Conservation (phyloP, 2,329 filamentous ascomycete species). For the Sphaceloma murrayae region DNA sequence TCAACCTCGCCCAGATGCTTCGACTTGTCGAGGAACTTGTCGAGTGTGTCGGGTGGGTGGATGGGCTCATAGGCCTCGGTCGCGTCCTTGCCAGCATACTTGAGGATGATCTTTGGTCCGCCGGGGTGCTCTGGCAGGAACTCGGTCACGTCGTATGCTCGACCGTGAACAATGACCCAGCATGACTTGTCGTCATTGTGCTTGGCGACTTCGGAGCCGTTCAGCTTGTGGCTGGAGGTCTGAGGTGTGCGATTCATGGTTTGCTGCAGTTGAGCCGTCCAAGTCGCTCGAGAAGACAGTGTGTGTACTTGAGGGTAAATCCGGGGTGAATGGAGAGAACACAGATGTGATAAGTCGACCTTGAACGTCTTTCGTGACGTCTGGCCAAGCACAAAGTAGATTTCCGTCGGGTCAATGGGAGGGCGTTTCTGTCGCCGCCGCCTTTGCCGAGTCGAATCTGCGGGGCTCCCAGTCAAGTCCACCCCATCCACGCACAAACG, state of each 20-base stretch:
- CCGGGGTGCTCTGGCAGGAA: constrained; percentile 87
- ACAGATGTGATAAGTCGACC: neutral
- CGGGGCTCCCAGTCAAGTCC: too few relatives aligned
- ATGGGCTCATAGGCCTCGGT: constrained; percentile 89
- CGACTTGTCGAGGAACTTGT: constrained; percentile 67
- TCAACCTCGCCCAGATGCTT: constrained; percentile 88
- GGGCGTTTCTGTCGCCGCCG: neutral
- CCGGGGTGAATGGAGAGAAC: neutral
- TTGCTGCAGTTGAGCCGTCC: neutral
- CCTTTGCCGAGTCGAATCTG: neutral
- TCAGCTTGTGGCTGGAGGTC: constrained; percentile 37
- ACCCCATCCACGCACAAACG: too few relatives aligned
- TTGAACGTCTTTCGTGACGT: constrained; percentile 5
- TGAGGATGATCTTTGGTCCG: constrained; percentile 85
- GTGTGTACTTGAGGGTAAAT: neutral
- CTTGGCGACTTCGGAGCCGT: constrained; percentile 51
- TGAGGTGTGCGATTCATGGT: constrained; percentile 34
- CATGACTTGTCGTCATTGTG: constrained; percentile 77
- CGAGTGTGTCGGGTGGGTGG: constrained; percentile 75
- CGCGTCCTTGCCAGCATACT: constrained; percentile 92
- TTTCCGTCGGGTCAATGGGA: constrained; percentile 4
- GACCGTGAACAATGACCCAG: constrained; percentile 85
- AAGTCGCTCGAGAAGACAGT: neutral
- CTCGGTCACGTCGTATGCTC: constrained; percentile 75
- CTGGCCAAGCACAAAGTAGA: constrained; percentile 8